phyloP scores from a whole-genome alignment of 805 yeast genomes.

The Candida silvicultrix region DNA sequence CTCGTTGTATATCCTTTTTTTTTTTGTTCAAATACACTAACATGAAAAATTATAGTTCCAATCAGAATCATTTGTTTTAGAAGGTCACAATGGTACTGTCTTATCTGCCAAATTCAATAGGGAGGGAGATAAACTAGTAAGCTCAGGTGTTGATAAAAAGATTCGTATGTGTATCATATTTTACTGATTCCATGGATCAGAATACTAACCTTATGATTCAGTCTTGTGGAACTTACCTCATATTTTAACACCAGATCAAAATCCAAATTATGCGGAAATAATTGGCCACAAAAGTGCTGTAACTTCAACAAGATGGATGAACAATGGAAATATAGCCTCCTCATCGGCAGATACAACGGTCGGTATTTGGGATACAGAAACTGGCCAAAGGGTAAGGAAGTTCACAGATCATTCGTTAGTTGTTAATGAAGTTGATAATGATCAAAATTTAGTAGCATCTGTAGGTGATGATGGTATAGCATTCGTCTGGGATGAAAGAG shows the following conservation, averaged over 20 bases:
- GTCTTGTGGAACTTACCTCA: slow-evolving; percentile 22
- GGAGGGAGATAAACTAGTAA: slow-evolving; percentile 47
- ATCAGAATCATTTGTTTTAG: slow-evolving; percentile 27
- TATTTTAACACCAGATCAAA: slow-evolving; percentile 1
- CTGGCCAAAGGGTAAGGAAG: slow-evolving; percentile 50
- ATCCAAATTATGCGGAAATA: slow-evolving; percentile 37
- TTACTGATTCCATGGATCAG: background rate
- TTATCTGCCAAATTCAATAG: slow-evolving; percentile 44
- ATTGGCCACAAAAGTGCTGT: slow-evolving; percentile 61
- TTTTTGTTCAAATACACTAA: slow-evolving; percentile 11
- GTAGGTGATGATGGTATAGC: slow-evolving; percentile 64
- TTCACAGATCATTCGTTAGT: slow-evolving; percentile 43
- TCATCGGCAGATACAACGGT: slow-evolving; percentile 59
- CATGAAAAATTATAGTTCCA: slow-evolving; percentile 6
- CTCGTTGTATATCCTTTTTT: no score
- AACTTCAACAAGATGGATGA: slow-evolving; percentile 50
- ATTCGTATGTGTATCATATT: slow-evolving; percentile 26
- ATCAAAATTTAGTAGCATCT: slow-evolving; percentile 35
- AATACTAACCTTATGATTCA: slow-evolving; percentile 1
- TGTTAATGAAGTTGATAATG: slow-evolving; percentile 47
- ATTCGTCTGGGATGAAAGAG: slow-evolving; percentile 59
- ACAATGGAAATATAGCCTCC: slow-evolving; percentile 39
- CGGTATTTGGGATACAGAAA: slow-evolving; percentile 54
- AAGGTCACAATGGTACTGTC: slow-evolving; percentile 51
- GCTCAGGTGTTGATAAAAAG: slow-evolving; percentile 56